A percentile compares a stretch with the other conserved stretches of the same genome.
Conservation (phyloP, 768 basidiomycete species). For the Hortiboletus campestris region DNA sequence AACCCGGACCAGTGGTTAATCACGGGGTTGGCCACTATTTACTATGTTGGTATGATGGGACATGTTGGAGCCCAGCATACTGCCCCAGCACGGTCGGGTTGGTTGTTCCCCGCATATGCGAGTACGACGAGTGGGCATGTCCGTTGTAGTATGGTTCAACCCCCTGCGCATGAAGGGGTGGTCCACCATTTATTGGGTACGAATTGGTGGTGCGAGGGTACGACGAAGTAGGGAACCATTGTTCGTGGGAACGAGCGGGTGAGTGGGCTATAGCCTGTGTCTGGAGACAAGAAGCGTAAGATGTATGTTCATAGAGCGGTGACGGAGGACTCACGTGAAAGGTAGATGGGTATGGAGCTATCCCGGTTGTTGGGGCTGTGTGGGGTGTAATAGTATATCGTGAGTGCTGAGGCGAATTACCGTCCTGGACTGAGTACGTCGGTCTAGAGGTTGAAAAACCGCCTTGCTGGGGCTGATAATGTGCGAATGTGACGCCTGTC, state of each 20-base stretch:
- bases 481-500: constrained; percentile 34
- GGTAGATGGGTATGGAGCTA: constrained; percentile 24
- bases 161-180: constrained; percentile 19
- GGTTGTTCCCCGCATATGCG: constrained; percentile 27
- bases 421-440: constrained; percentile 26
- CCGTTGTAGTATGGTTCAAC: constrained; percentile 28
- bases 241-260: constrained; percentile 20
- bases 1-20: background rate
- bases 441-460: constrained; percentile 36
- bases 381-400: constrained; percentile 20
- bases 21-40: constrained; percentile 14
- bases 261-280: constrained; percentile 15
- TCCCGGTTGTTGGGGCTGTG: constrained; percentile 12
- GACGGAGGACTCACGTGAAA: constrained; percentile 18
- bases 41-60: constrained; percentile 30
- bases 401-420: constrained; percentile 13
- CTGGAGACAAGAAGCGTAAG: background rate
- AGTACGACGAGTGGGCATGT: constrained; percentile 24
- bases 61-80: constrained; percentile 27
- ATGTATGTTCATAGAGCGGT: background rate
- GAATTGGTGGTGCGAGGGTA: constrained; percentile 25
- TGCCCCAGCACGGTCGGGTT: constrained; percentile 20
- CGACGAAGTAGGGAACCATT: constrained; percentile 23
- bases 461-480: constrained; percentile 38
- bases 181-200: constrained; percentile 18